phyloP scores from a whole-genome alignment of 345 rosid genomes.

The Salix purpurea region DNA sequence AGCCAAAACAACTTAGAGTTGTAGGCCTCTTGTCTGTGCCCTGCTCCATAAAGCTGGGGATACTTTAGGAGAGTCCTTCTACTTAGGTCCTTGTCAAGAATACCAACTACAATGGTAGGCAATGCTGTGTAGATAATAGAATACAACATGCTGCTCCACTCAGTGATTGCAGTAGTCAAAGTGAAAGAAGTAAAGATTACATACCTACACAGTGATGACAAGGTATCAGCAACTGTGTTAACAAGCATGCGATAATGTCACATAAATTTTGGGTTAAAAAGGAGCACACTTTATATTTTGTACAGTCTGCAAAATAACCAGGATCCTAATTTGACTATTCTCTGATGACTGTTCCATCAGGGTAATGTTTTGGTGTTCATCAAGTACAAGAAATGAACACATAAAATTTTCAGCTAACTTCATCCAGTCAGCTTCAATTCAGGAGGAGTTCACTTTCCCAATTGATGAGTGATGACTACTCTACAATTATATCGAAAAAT shows the following conservation, averaged over 20 bases:
- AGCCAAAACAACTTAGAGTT: conserved; percentile 76
- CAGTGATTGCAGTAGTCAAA: conserved; percentile 84
- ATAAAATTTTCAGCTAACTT: too few relatives aligned
- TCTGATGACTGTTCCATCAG: too few relatives aligned
- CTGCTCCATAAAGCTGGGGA: conserved; percentile 91
- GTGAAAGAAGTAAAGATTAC: conserved; percentile 74
- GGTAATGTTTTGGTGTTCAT: too few relatives aligned
- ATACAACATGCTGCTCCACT: conserved; percentile 93
- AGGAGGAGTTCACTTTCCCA: too few relatives aligned
- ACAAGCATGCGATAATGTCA: not conserved
- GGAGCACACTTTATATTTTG: too few relatives aligned
- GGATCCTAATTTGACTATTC: too few relatives aligned
- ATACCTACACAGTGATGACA: conserved; percentile 47
- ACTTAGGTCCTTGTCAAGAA: conserved; percentile 86
- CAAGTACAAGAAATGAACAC: too few relatives aligned
- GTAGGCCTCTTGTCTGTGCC: conserved; percentile 77
- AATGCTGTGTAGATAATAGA: conserved; percentile 77
- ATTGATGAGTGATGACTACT: too few relatives aligned
- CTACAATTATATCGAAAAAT: too few relatives aligned
- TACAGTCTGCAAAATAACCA: too few relatives aligned
- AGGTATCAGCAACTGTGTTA: not conserved
- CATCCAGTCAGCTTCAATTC: too few relatives aligned
- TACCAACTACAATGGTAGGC: conserved; percentile 80
- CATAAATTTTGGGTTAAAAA: too few relatives aligned
- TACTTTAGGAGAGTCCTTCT: conserved; percentile 55